Evolutionary conservation across 768 basidiomycete genomes (phyloP).

Genomic region (Tubosaeta sp.): DNA sequence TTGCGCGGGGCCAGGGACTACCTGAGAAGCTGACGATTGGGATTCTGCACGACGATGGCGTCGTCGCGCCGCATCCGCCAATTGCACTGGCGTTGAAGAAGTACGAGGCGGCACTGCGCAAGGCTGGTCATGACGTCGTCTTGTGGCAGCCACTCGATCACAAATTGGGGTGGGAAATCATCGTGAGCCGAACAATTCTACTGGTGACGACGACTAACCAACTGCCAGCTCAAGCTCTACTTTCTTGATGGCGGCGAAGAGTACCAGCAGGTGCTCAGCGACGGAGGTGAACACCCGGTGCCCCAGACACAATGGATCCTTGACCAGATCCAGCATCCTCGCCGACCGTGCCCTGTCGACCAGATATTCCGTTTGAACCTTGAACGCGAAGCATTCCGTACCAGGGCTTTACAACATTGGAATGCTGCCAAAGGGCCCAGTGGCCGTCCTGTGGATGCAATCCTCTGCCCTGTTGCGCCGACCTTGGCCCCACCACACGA

Average conservation of each 20-base stretch:
- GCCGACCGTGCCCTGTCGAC: slow-evolving; percentile 36
- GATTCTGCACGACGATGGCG: slow-evolving; percentile 48
- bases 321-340: slow-evolving; percentile 34
- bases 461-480: slow-evolving; percentile 44
- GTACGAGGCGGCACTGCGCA: slow-evolving; percentile 36
- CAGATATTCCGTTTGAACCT: slow-evolving; percentile 44
- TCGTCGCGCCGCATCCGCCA: slow-evolving; percentile 48
- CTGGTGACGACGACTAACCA: background rate
- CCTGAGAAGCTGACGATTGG: slow-evolving; percentile 42
- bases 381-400: slow-evolving; percentile 41
- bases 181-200: slow-evolving; percentile 29
- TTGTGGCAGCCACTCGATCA: slow-evolving; percentile 45
- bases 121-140: slow-evolving; percentile 50
- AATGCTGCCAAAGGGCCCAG: slow-evolving; percentile 34
- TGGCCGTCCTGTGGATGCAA: slow-evolving; percentile 45
- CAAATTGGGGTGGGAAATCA: slow-evolving; percentile 42
- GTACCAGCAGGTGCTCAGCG: slow-evolving; percentile 35
- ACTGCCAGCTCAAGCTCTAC: slow-evolving; percentile 39
- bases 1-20: slow-evolving; percentile 35
- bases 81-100: slow-evolving; percentile 38
- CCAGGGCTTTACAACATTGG: slow-evolving; percentile 41
- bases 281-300: slow-evolving; percentile 34
- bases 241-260: slow-evolving; percentile 47
- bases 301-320: slow-evolving; percentile 44
- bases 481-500: slow-evolving; percentile 47